Evolutionary conservation across 345 rosid genomes (phyloP).

Genomic region (Erysimum cheiranthoides): DNA sequence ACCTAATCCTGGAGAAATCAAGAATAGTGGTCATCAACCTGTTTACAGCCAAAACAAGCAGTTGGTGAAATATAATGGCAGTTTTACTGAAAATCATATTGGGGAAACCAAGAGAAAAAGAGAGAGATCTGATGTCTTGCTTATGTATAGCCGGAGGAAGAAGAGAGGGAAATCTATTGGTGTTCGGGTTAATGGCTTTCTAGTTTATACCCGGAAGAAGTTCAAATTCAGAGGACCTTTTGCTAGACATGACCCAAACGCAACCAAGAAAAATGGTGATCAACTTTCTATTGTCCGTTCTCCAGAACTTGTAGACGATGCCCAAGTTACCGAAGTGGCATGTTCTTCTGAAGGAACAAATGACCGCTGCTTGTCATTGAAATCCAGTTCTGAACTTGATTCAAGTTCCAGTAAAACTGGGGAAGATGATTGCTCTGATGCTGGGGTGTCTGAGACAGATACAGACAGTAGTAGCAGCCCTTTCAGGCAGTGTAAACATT

Average conservation of each 20-base stretch:
- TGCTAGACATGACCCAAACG: conserved; percentile 43
- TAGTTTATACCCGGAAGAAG: conserved; percentile 59
- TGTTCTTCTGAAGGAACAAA: conserved; percentile 51
- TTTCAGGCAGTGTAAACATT: conserved; percentile 66
- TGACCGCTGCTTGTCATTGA: conserved; percentile 73
- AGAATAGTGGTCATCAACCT: conserved; percentile 35
- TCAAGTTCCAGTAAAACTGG: conserved; percentile 56
- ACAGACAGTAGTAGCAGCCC: conserved; percentile 44
- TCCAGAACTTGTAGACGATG: conserved; percentile 16
- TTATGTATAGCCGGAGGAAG: conserved; percentile 54
- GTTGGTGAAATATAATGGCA: conserved; percentile 39
- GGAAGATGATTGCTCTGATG: conserved; percentile 70
- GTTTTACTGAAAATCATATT: conserved; percentile 43
- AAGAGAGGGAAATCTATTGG: conserved; percentile 49
- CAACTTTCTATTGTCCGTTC: conserved; percentile 55
- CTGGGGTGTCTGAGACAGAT: conserved; percentile 46
- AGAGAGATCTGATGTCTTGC: conserved; percentile 40
- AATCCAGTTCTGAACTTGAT: conserved; percentile 59
- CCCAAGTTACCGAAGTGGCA: conserved; percentile 31
- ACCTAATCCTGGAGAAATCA: conserved; percentile 24
- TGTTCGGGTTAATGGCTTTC: conserved; percentile 46
- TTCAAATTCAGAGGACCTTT: conserved; percentile 40
- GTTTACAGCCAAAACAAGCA: conserved; percentile 53
- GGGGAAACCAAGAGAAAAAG: conserved; percentile 48
- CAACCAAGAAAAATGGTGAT: conserved; percentile 48